Evolutionary conservation across 1,284 basidiomycete genomes (phyloP).

Genomic region (Irpex lacteus): DNA sequence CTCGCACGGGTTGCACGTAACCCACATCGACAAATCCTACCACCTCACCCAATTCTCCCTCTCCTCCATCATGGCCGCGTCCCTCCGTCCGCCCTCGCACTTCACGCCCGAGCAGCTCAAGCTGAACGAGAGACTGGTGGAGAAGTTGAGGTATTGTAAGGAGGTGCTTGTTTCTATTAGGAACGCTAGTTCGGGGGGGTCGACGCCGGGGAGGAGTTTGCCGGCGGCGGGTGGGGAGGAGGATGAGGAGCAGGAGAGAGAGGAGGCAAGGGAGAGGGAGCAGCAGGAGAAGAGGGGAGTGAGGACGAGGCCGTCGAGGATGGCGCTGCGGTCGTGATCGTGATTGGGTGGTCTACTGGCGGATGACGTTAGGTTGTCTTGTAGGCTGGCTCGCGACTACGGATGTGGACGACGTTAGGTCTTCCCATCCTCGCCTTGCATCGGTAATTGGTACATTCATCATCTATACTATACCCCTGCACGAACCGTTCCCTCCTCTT

Average conservation of each 20-base stretch:
- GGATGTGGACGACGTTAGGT: neutral
- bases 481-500: neutral
- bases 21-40: slow-evolving; percentile 90
- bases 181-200: slow-evolving; percentile 15
- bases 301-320: neutral
- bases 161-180: slow-evolving; percentile 72
- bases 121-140: slow-evolving; percentile 61
- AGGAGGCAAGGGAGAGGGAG: no score
- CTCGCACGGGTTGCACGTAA: slow-evolving; percentile 73
- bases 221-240: no score
- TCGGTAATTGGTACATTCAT: neutral
- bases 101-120: slow-evolving; percentile 46
- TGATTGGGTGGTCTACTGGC: neutral
- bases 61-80: slow-evolving; percentile 65
- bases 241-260: no score
- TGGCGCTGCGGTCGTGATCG: neutral
- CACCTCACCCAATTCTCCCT: slow-evolving; percentile 75
- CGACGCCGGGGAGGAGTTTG: no score
- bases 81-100: slow-evolving; percentile 44
- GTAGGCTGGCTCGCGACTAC: neutral
- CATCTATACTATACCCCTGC: neutral
- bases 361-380: slow-evolving; percentile 7
- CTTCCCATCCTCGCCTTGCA: no score
- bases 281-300: no score
- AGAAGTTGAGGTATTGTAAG: slow-evolving; percentile 81